These are phyloP conservation scores for Kuraishia floccosa DNA, from an alignment of 805 yeast genomes.

Conservation along the genomic window DNA sequence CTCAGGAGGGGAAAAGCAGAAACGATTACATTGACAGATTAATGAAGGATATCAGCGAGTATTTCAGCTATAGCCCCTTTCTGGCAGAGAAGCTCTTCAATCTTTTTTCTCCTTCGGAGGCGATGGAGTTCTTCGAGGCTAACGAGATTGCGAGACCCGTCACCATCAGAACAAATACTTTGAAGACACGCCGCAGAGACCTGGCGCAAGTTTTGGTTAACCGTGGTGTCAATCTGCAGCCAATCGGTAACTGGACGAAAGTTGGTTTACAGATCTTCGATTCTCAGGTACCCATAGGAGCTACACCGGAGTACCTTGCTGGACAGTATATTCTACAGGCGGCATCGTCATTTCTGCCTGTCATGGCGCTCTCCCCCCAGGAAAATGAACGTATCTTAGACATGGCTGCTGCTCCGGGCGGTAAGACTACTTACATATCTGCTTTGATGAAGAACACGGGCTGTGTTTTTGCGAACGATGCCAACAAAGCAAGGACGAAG, in stretches of 20 bases:
- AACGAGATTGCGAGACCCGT: constrained; percentile 95
- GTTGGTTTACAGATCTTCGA: constrained; percentile 96
- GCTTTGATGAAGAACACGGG: constrained; percentile 99
- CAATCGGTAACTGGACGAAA: constrained; percentile 96
- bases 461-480: constrained; percentile 92
- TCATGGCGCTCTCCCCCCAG: constrained; percentile 96
- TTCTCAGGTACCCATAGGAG: constrained; percentile 99
- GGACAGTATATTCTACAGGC: constrained; percentile 98
- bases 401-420: constrained; percentile 99
- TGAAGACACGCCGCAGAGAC: constrained; percentile 90
- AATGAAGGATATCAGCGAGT: constrained; percentile 77
- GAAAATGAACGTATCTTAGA: constrained; percentile 92
- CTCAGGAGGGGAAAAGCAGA: constrained; percentile 83
- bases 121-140: constrained; percentile 97
- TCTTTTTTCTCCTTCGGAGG: constrained; percentile 89
- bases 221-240: constrained; percentile 95
- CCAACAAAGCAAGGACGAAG: constrained; percentile 93
- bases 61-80: constrained; percentile 87
- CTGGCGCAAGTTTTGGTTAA: constrained; percentile 90
- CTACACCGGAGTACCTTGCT: constrained; percentile 96
- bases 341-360: constrained; percentile 95
- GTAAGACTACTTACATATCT: constrained; percentile 89
- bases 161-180: constrained; percentile 95
- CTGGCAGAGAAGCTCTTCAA: constrained; percentile 91
- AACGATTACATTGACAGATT: constrained; percentile 72